phyloP scores from a whole-genome alignment of 192 early-diverging fungal genomes.

The Coemansia sp. region DNA sequence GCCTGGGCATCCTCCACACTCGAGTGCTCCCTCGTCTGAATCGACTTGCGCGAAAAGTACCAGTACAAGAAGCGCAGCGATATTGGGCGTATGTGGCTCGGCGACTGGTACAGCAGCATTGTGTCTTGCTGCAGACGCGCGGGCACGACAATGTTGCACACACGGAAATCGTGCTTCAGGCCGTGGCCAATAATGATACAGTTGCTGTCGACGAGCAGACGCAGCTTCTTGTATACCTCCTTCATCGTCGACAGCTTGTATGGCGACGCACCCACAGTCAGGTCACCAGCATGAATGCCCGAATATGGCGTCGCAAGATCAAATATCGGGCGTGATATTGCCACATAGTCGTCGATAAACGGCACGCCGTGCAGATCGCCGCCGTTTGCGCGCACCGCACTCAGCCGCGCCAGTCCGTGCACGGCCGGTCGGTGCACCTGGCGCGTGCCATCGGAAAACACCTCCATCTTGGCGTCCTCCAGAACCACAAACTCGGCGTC shows the following conservation, averaged over 20 bases:
- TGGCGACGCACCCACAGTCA: constrained; percentile 68
- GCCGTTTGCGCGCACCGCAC: constrained; percentile 78
- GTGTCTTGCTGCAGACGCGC: constrained; percentile 88
- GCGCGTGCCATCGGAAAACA: constrained; percentile 89
- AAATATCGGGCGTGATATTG: constrained; percentile 75
- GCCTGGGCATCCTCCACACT: constrained; percentile 92
- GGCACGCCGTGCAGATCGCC: constrained; percentile 71
- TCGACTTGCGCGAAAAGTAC: constrained; percentile 76
- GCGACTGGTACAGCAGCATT: constrained; percentile 81
- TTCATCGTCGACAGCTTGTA: constrained; percentile 87
- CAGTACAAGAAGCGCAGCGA: constrained; percentile 91
- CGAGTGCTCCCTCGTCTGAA: constrained; percentile 89
- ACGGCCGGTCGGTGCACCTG: constrained; percentile 77
- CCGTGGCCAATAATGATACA: constrained; percentile 96
- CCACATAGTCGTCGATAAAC: constrained; percentile 98
- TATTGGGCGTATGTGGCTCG: constrained; percentile 46
- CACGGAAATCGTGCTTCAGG: constrained; percentile 92
- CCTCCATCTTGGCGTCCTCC: constrained; percentile 81
- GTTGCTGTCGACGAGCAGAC: constrained; percentile 84
- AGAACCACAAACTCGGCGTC: constrained; percentile 97
- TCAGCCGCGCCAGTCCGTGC: constrained; percentile 84
- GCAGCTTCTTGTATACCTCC: constrained; percentile 89
- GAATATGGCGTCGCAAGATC: constrained; percentile 93
- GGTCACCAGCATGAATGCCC: constrained; percentile 89
- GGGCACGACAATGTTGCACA: constrained; percentile 88